Conservation (phyloP, 768 basidiomycete genomes). For the Suillus ampliporus region DNA sequence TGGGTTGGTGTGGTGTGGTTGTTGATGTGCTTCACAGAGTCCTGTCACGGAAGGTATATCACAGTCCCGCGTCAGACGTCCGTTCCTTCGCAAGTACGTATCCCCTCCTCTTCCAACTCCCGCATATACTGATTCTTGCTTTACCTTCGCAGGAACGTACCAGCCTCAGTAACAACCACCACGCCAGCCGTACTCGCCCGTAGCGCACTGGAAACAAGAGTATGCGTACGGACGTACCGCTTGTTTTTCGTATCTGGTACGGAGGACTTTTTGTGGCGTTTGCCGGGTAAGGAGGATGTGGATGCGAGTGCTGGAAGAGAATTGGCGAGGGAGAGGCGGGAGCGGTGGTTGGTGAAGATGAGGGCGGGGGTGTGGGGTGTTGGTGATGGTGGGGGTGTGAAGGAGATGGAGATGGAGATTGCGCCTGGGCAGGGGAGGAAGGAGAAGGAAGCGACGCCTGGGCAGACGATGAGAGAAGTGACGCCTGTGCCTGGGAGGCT, state of each 20-base stretch:
- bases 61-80: conserved; percentile 50
- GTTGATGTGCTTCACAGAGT: conserved; percentile 44
- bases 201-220: conserved; percentile 78
- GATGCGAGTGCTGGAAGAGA: conserved; percentile 26
- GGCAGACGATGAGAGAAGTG: too few relatives aligned
- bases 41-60: conserved; percentile 62
- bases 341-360: conserved; percentile 31
- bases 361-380: conserved; percentile 4
- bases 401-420: too few relatives aligned
- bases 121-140: conserved; percentile 36
- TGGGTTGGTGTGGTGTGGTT: neutral
- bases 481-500: neutral
- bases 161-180: conserved; percentile 22
- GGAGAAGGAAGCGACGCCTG: too few relatives aligned
- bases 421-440: too few relatives aligned
- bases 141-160: conserved; percentile 28
- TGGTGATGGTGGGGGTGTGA: neutral
- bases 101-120: neutral
- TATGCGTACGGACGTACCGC: conserved; percentile 84
- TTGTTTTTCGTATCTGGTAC: conserved; percentile 78
- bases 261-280: conserved; percentile 66
- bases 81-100: conserved; percentile 72
- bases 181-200: conserved; percentile 53
- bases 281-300: conserved; percentile 47
- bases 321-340: conserved; percentile 21